Conservation (phyloP, 208 protist genomes). For the Leishmania guyanensis region DNA sequence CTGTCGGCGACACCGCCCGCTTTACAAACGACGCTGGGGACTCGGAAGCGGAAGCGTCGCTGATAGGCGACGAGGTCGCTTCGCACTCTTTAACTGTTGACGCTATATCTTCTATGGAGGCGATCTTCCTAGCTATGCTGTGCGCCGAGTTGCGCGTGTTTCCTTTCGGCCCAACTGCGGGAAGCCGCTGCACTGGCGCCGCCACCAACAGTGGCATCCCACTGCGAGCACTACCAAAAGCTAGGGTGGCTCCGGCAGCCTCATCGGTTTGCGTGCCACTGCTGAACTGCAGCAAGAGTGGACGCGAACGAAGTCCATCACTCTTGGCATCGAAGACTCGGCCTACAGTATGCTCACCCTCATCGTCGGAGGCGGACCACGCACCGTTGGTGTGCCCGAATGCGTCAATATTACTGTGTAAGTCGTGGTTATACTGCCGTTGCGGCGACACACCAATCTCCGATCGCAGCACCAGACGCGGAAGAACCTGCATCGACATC, state of each 20-base stretch:
- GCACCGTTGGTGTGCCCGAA: neutral
- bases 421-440: neutral
- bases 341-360: neutral
- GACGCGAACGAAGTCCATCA: neutral
- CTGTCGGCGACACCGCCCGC: neutral
- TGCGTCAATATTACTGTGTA: slow-evolving; percentile 6
- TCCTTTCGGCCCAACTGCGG: neutral
- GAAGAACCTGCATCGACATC: slow-evolving; percentile 17
- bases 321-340: neutral
- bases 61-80: neutral
- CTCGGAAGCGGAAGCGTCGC: neutral
- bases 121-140: neutral
- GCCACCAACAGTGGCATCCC: slow-evolving; percentile 13
- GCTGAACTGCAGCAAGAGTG: slow-evolving; percentile 4
- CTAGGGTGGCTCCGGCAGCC: neutral
- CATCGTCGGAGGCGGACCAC: slow-evolving; percentile 13
- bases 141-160: neutral
- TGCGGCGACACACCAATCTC: neutral
- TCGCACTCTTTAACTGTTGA: too few relatives aligned
- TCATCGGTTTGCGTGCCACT: slow-evolving; percentile 14
- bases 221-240: slow-evolving; percentile 4
- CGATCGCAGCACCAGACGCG: slow-evolving; percentile 15
- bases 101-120: neutral
- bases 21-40: slow-evolving; percentile 22
- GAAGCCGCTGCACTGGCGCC: slow-evolving; percentile 6